Evolutionary conservation across 352 stramenopile species (phyloP), one percentile per base, ranked within the genome.

Genomic region (Lagenidium giganteum): DNA sequence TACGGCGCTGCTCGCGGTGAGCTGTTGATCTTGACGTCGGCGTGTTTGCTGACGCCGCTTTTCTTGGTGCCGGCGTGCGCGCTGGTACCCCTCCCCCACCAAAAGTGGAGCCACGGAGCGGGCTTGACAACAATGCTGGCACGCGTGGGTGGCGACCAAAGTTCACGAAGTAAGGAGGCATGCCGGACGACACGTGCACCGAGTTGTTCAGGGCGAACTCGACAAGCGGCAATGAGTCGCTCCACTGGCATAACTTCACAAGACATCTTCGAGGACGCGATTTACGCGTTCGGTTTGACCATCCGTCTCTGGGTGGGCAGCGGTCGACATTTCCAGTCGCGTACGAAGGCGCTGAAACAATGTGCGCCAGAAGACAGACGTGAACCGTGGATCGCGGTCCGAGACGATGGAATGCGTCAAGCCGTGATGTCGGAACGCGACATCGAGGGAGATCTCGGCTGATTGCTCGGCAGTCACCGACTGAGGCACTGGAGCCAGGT

Each of bases 121-220:
- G n/a, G n/a, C n/a, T n/a, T n/a, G n/a, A n/a, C n/a, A n/a, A n/a
- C n/a, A n/a, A n/a, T n/a, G n/a, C n/a, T n/a, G n/a, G n/a, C n/a
- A n/a, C n/a, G n/a, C n/a, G n/a, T n/a, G n/a, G n/a, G n/a, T n/a
- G n/a, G n/a, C n/a, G n/a, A n/a, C n/a, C n/a, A n/a, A n/a, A n/a
- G n/a, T n/a, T n/a, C n/a, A n/a, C n/a, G n/a, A n/a, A 54, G 41
- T 58, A 57, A 8, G 42, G 50, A 7, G 44, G 61, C 22, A 35
- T 37, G 17, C 43, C 38, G 3, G 56, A 57, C 9, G 48, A 67
- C 12, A 31, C 56, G 23, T 60, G 48, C 30, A 64, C 55, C n/a
- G 42, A 44, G 20, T 62, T 62, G 40, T 57, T 62, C 18, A 67
- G 61, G 5, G 42, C 57, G 29, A 67, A 65, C 26, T 64, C 42